These are phyloP conservation scores for Coemansia sp. DNA, from an alignment of 192 early-diverging fungal species.

Conservation along the genomic window DNA sequence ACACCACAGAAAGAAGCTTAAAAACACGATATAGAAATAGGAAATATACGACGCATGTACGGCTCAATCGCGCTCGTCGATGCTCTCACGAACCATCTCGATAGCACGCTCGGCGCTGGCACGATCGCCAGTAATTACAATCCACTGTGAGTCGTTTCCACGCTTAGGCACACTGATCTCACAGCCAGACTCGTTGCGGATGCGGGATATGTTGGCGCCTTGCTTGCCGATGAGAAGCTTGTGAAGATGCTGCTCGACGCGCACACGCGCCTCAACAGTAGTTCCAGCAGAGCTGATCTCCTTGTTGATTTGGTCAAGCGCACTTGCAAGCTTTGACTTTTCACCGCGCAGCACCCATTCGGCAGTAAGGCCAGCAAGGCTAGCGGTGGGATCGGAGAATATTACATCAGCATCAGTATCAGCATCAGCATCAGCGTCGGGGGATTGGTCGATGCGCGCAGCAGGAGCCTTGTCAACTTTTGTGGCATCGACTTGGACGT, in stretches of 20 bases:
- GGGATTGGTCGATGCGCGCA: constrained; percentile 48
- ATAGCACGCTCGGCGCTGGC: constrained; percentile 29
- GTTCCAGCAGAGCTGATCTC: constrained; percentile 10
- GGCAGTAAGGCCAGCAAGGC: constrained; percentile 24
- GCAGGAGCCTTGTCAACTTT: constrained; percentile 44
- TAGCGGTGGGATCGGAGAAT: constrained; percentile 21
- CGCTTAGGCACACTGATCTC: constrained; percentile 62
- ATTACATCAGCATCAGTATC: constrained; percentile 15
- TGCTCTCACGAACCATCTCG: constrained; percentile 33
- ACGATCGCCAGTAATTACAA: constrained; percentile 29
- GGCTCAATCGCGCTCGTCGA: constrained; percentile 36
- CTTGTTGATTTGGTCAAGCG: constrained; percentile 24
- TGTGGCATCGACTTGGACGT: constrained; percentile 59
- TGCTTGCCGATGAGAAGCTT: constrained; percentile 76
- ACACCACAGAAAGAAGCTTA: no score
- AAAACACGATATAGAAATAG: no score
- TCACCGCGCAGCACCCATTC: constrained; percentile 60
- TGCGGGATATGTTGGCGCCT: constrained; percentile 68
- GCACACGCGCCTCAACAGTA: constrained; percentile 38
- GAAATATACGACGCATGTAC: not conserved
- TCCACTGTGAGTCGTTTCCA: constrained; percentile 29
- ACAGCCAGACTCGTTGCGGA: constrained; percentile 67
- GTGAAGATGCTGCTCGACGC: constrained; percentile 54
- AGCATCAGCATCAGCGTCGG: constrained; percentile 3
- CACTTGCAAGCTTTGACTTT: constrained; percentile 51